Percentiles rank a stretch among this genome's conserved stretches.
Evolutionary conservation across 176 grass and related monocot genomes (phyloP).

Genomic region (Eragrostis nindensis): DNA sequence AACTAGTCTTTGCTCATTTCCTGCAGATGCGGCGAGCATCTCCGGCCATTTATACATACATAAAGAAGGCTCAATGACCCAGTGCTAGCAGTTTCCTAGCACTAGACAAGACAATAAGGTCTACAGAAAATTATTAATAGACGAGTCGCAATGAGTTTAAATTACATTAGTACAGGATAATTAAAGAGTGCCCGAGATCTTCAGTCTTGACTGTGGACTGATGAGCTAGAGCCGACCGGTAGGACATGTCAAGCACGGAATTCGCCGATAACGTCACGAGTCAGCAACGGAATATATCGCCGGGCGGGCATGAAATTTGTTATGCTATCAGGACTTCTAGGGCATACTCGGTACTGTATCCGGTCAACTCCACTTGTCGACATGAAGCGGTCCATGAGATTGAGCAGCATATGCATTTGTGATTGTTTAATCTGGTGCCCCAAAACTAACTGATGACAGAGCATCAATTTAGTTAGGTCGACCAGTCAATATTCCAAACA

Average conservation of each 20-base stretch:
- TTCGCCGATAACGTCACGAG: constrained; percentile 12
- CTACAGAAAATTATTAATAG: neutral
- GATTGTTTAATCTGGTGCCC: neutral
- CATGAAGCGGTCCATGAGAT: constrained; percentile 23
- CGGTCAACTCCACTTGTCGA: neutral
- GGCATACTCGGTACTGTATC: neutral
- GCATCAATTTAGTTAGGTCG: neutral
- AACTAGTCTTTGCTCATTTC: neutral
- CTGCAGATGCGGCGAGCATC: constrained; percentile 14
- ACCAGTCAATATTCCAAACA: too few relatives aligned
- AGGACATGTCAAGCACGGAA: constrained; percentile 48
- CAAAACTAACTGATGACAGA: neutral
- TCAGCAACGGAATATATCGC: constrained; percentile 32
- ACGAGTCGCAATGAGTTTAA: neutral
- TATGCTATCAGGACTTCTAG: neutral
- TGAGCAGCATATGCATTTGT: neutral
- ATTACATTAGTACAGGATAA: neutral
- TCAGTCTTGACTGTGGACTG: neutral
- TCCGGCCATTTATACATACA: neutral
- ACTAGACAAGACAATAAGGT: neutral
- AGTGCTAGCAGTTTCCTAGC: neutral
- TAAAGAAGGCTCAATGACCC: neutral
- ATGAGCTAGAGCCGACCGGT: neutral
- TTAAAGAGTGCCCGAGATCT: constrained; percentile 1
- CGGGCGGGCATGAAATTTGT: neutral